A percentile compares a stretch with the other conserved stretches of the same genome.
These are phyloP conservation scores for Sphagnurus paluster DNA, from an alignment of 1,284 basidiomycete genomes.

Conservation along the genomic window DNA sequence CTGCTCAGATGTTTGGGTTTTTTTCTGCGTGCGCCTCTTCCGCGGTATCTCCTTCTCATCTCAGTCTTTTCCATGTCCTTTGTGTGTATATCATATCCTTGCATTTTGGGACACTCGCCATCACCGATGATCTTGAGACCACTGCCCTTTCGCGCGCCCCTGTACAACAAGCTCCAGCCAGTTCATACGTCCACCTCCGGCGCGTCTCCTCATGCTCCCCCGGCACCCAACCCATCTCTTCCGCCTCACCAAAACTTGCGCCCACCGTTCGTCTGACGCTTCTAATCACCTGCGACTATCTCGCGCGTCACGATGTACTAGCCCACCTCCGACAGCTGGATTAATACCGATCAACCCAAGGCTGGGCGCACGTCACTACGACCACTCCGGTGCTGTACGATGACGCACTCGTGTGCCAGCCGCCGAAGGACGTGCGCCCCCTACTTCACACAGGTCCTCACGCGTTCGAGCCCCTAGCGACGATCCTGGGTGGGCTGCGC, in stretches of 20 bases:
- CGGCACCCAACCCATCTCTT: conserved; percentile 15
- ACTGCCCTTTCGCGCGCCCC: not conserved
- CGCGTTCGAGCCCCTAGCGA: conserved; percentile 4
- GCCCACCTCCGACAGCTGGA: conserved; percentile 14
- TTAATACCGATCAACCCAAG: not conserved
- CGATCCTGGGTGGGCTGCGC: not conserved
- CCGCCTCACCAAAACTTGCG: not conserved
- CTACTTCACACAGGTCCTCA: conserved; percentile 15
- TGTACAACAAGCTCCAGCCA: not conserved
- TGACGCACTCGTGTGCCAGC: not conserved
- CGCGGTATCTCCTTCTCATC: no score
- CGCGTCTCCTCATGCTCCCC: conserved; percentile 25
- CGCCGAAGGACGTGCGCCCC: conserved; percentile 6
- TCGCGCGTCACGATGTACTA: conserved; percentile 39
- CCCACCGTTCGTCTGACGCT: conserved; percentile 14
- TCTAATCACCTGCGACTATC: conserved; percentile 35
- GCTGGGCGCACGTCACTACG: not conserved
- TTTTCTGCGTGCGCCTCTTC: no score
- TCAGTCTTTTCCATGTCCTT: no score
- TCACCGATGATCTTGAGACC: no score
- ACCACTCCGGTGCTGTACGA: not conserved
- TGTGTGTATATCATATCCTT: no score
- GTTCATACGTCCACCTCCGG: conserved; percentile 2
- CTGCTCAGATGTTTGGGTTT: no score
- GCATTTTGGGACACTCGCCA: no score